These are phyloP conservation scores for Microsporum audouinii DNA, from an alignment of 2,329 filamentous ascomycete genomes.

Conservation along the genomic window DNA sequence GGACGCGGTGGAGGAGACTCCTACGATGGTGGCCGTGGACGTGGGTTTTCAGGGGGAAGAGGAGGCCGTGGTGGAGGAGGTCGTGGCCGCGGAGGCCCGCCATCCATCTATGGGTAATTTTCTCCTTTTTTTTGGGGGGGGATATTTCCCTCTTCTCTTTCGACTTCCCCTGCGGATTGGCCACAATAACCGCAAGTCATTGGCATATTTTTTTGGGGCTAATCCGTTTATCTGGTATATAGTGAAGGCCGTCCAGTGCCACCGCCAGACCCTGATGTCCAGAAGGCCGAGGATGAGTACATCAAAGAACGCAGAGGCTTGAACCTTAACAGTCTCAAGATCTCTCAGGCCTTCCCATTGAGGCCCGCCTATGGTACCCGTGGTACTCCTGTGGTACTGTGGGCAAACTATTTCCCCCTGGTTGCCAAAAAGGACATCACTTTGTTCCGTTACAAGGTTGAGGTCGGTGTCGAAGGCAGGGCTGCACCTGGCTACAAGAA, in stretches of 20 bases:
- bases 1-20: conserved; percentile 18
- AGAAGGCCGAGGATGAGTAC: conserved; percentile 21
- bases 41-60: conserved; percentile 18
- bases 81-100: conserved; percentile 16
- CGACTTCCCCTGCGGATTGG: background rate
- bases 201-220: background rate
- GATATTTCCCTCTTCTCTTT: conserved; percentile 12
- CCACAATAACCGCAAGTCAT: background rate
- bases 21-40: conserved; percentile 14
- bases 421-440: conserved; percentile 25
- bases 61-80: conserved; percentile 22
- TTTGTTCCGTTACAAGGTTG: conserved; percentile 35
- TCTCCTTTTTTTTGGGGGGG: conserved; percentile 14
- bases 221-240: background rate
- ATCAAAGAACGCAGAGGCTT: conserved; percentile 15
- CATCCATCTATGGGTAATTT: background rate
- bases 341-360: conserved; percentile 21
- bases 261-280: conserved; percentile 18
- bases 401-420: conserved; percentile 32
- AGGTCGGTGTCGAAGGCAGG: conserved; percentile 19
- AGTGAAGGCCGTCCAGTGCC: conserved; percentile 9
- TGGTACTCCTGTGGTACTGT: conserved; percentile 24
- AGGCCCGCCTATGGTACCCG: conserved; percentile 30
- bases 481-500: conserved; percentile 25
- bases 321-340: conserved; percentile 8